Evolutionary conservation across 2,329 filamentous ascomycete species (phyloP).

Genomic region (Sordariomycetes sp.): DNA sequence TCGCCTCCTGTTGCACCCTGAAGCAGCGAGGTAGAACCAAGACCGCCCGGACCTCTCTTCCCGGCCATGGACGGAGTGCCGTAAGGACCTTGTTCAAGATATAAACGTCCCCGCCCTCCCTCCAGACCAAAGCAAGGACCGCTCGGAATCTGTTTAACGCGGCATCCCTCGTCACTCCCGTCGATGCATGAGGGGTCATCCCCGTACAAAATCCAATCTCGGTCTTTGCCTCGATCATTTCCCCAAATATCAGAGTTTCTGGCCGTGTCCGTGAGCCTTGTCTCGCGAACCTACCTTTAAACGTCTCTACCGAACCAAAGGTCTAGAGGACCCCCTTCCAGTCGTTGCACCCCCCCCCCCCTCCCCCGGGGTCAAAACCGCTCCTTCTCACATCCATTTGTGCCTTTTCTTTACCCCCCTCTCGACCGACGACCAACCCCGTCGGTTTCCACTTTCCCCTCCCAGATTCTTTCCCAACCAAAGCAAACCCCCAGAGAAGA

Average conservation of each 20-base stretch:
- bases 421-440: background rate
- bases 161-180: background rate
- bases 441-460: background rate
- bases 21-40: background rate
- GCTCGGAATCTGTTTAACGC: background rate
- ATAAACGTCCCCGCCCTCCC: background rate
- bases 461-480: background rate
- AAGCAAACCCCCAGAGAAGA: background rate
- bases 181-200: conserved; percentile 4
- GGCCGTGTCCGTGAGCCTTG: background rate
- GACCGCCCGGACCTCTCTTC: background rate
- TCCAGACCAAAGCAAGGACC: background rate
- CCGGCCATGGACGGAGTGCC: background rate
- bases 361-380: no score
- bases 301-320: no score
- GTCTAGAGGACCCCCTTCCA: background rate
- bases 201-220: background rate
- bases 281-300: no score
- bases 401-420: background rate
- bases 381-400: background rate
- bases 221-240: conserved; percentile 3
- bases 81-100: background rate
- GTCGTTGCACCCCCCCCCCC: background rate
- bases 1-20: no score
- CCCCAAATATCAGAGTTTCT: background rate